A percentile compares a stretch with the other conserved stretches of the same genome.
Conservation (phyloP, 495 filamentous ascomycete species). For the Pyrenopolyporus hunteri region DNA sequence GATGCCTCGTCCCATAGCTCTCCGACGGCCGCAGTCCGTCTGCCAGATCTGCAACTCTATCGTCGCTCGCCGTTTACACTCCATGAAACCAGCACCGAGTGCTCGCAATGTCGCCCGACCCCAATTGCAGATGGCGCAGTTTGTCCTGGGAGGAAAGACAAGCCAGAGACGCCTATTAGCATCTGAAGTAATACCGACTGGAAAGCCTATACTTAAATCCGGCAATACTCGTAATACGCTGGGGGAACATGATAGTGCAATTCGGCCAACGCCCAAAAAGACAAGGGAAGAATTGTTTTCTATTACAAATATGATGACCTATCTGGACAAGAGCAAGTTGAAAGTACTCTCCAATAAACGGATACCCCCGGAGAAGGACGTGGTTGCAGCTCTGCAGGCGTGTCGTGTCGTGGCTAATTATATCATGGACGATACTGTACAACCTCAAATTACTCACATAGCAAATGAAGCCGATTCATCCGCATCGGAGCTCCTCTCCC, state of each 20-base stretch:
- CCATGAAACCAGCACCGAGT: slow-evolving; percentile 13
- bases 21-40: slow-evolving; percentile 26
- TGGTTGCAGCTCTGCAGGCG: slow-evolving; percentile 29
- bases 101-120: slow-evolving; percentile 13
- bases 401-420: slow-evolving; percentile 34
- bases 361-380: slow-evolving; percentile 31
- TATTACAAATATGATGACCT: slow-evolving; percentile 25
- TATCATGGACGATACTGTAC: slow-evolving; percentile 32
- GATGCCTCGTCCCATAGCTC: slow-evolving; percentile 27
- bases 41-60: slow-evolving; percentile 43
- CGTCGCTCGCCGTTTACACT: slow-evolving; percentile 20
- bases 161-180: slow-evolving; percentile 13
- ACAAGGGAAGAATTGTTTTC: slow-evolving; percentile 14
- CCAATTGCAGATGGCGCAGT: slow-evolving; percentile 1
- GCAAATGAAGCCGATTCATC: slow-evolving; percentile 30
- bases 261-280: slow-evolving; percentile 7
- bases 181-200: slow-evolving; percentile 17
- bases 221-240: slow-evolving; percentile 1
- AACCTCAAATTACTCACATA: slow-evolving; percentile 32
- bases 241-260: not conserved
- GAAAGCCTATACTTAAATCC: slow-evolving; percentile 2
- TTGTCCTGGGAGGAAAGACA: not conserved
- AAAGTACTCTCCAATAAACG: slow-evolving; percentile 19
- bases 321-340: slow-evolving; percentile 20
- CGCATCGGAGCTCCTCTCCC: slow-evolving; percentile 38